phyloP scores from a whole-genome alignment of 164 flowering plant genomes.

The Macadamia tetraphylla region DNA sequence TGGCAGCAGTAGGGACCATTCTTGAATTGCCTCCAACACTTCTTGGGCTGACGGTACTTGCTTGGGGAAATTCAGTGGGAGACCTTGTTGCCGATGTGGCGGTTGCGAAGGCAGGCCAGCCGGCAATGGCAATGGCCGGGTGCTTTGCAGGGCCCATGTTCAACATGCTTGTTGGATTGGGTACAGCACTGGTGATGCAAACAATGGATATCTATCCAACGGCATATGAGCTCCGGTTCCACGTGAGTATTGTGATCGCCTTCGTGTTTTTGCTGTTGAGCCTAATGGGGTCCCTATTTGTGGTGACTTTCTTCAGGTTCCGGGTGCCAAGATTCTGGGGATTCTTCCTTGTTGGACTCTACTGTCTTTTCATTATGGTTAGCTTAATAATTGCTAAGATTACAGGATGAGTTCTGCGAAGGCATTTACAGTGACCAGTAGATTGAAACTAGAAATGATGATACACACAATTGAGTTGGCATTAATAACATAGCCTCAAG shows the following conservation, averaged over 20 bases:
- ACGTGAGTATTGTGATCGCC: constrained; percentile 76
- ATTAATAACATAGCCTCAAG: too few relatives aligned
- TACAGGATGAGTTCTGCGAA: constrained; percentile 27
- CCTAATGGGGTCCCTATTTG: constrained; percentile 90
- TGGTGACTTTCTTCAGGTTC: constrained; percentile 77
- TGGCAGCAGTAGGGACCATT: constrained; percentile 68
- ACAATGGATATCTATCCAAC: constrained; percentile 66
- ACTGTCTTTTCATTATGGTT: constrained; percentile 49
- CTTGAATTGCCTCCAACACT: constrained; percentile 72
- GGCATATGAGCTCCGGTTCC: constrained; percentile 74
- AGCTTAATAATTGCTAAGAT: constrained; percentile 70
- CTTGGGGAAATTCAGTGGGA: constrained; percentile 99
- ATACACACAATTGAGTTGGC: too few relatives aligned
- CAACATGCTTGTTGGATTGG: constrained; percentile 97
- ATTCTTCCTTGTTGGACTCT: constrained; percentile 86
- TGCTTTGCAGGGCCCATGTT: constrained; percentile 99
- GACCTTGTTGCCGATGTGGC: constrained; percentile 99
- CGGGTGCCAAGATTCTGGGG: constrained; percentile 97
- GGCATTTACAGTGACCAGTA: too few relatives aligned
- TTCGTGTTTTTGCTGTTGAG: constrained; percentile 85
- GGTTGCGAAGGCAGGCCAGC: constrained; percentile 94
- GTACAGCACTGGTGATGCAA: constrained; percentile 75
- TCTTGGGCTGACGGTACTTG: constrained; percentile 94
- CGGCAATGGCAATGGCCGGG: constrained; percentile 98
- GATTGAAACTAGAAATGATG: too few relatives aligned